Conservation (phyloP, 495 filamentous ascomycete species). For the Neurospora discreta region DNA sequence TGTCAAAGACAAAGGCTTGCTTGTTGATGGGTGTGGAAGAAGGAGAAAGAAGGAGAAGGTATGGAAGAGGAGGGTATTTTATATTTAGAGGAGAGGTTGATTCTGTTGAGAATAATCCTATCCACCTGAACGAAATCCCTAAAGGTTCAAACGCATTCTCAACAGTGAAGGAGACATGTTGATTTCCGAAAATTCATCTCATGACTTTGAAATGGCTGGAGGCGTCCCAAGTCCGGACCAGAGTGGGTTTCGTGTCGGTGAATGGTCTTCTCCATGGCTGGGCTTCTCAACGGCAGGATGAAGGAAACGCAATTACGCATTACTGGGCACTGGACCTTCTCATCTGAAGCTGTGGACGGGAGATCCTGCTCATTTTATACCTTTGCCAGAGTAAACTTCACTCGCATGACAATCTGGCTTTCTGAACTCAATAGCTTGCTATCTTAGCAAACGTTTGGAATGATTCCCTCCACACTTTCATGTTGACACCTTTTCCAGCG, state of each 20-base stretch:
- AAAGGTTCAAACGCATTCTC: neutral
- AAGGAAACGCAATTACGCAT: neutral
- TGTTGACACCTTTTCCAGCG: too few species aligned
- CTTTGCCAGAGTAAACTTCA: accelerated
- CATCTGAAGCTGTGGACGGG: neutral
- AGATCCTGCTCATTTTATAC: neutral
- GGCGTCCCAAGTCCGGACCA: neutral
- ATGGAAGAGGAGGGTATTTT: too few species aligned
- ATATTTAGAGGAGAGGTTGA: too few species aligned
- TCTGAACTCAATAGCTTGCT: neutral
- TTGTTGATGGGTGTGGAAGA: too few species aligned
- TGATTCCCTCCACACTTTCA: too few species aligned
- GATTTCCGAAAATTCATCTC: neutral
- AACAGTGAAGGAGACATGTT: neutral
- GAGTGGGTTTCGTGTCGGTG: neutral
- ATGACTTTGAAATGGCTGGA: neutral
- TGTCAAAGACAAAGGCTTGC: too few species aligned
- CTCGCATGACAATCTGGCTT: neutral
- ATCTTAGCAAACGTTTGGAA: neutral
- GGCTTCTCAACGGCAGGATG: neutral
- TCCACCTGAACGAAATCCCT: neutral
- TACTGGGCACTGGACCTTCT: neutral
- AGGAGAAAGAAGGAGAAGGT: too few species aligned
- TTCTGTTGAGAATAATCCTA: neutral
- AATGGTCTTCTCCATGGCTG: neutral